phyloP scores from a whole-genome alignment of 2,329 filamentous ascomycete species.

The Ascochyta clinopodiicola region DNA sequence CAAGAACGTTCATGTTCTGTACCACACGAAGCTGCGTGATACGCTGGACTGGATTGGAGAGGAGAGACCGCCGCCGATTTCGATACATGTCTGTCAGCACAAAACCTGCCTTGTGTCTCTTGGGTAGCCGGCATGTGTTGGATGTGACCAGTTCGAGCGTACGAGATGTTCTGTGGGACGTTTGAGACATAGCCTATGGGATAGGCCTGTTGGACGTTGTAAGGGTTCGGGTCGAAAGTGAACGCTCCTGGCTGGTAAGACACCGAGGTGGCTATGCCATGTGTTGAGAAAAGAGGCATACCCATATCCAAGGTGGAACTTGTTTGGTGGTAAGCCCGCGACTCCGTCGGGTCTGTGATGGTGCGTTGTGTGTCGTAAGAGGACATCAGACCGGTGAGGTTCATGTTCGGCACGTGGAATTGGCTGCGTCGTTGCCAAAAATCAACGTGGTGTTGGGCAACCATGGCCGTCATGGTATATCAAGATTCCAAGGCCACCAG shows the following conservation, averaged over 20 bases:
- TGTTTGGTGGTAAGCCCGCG: slow-evolving; percentile 40
- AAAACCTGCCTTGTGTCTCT: slow-evolving; percentile 38
- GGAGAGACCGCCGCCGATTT: slow-evolving; percentile 55
- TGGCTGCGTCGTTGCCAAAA: slow-evolving; percentile 46
- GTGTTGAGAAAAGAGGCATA: slow-evolving; percentile 44
- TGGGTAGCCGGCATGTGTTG: slow-evolving; percentile 37
- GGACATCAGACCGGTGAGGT: slow-evolving; percentile 38
- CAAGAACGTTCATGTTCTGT: slow-evolving; percentile 55
- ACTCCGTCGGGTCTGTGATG: slow-evolving; percentile 31
- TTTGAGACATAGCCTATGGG: slow-evolving; percentile 35
- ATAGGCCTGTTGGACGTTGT: slow-evolving; percentile 47
- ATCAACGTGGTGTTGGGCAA: slow-evolving; percentile 45
- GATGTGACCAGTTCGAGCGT: slow-evolving; percentile 26
- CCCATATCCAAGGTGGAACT: slow-evolving; percentile 44
- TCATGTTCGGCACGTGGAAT: slow-evolving; percentile 41
- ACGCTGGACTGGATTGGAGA: slow-evolving; percentile 49
- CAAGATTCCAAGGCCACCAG: slow-evolving; percentile 26
- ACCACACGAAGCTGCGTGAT: slow-evolving; percentile 43
- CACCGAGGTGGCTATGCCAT: slow-evolving; percentile 38
- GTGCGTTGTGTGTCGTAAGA: slow-evolving; percentile 40
- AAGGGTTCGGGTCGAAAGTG: slow-evolving; percentile 46
- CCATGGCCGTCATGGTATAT: slow-evolving; percentile 46
- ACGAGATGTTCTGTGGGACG: slow-evolving; percentile 37
- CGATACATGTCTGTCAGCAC: slow-evolving; percentile 41
- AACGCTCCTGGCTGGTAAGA: slow-evolving; percentile 47